phyloP scores from a whole-genome alignment of 1,139 yeast genomes.

The Yamadazyma triangularis region DNA sequence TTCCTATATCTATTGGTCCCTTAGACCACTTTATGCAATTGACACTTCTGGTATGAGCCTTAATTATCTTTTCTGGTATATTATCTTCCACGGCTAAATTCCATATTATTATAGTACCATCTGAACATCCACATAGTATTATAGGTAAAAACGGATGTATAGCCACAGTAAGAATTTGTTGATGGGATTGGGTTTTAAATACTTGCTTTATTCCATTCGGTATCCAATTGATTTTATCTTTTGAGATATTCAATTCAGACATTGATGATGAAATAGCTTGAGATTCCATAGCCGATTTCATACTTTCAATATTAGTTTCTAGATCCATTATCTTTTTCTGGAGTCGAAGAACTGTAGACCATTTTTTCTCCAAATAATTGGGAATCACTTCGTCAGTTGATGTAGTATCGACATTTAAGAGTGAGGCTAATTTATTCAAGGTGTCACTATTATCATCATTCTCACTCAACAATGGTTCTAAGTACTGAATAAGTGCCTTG shows the following conservation, averaged over 20 bases:
- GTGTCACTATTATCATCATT: constrained; percentile 9
- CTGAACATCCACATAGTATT: constrained; percentile 64
- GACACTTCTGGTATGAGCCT: constrained; percentile 75
- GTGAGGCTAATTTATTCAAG: constrained; percentile 9
- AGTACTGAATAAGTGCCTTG: constrained; percentile 53
- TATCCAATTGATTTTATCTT: constrained; percentile 59
- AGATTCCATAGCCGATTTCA: constrained; percentile 42
- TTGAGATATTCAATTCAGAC: too few relatives aligned
- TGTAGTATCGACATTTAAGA: constrained; percentile 14
- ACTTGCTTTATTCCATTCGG: constrained; percentile 52
- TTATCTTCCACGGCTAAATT: constrained; percentile 53
- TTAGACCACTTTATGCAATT: constrained; percentile 55
- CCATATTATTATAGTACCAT: constrained; percentile 76
- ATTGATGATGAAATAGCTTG: constrained; percentile 9
- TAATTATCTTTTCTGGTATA: constrained; percentile 62
- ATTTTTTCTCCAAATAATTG: constrained; percentile 70
- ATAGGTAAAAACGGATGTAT: constrained; percentile 73
- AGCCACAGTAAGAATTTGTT: constrained; percentile 58
- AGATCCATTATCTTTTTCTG: constrained; percentile 70
- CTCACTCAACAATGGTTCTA: constrained; percentile 29
- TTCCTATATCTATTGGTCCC: constrained; percentile 25
- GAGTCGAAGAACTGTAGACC: constrained; percentile 81
- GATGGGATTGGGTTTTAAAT: constrained; percentile 50
- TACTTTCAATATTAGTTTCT: constrained; percentile 37
- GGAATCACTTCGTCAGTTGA: constrained; percentile 28